phyloP scores from a whole-genome alignment of 192 early-diverging fungal species.

The Spizellomyces punctatus region DNA sequence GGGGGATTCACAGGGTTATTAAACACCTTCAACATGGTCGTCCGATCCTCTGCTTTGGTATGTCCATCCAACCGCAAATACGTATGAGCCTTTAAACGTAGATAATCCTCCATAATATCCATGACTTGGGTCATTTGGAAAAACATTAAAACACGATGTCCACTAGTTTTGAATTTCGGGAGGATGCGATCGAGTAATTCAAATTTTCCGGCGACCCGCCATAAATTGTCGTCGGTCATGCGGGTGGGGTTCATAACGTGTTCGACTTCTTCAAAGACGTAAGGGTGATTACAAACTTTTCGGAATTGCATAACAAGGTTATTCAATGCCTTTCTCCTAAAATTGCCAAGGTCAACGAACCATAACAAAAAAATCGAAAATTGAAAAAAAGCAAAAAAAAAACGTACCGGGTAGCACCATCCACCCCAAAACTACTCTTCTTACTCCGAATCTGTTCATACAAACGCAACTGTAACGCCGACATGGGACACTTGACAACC shows the following conservation, averaged over 20 bases:
- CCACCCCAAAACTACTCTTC: slow-evolving; percentile 50
- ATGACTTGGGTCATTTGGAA: slow-evolving; percentile 86
- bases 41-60: slow-evolving; percentile 89
- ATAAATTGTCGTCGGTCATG: slow-evolving; percentile 76
- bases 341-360: slow-evolving; percentile 21
- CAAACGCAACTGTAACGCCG: slow-evolving; percentile 78
- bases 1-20: slow-evolving; percentile 79
- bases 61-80: slow-evolving; percentile 90
- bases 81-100: slow-evolving; percentile 69
- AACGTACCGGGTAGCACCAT: slow-evolving; percentile 31
- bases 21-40: slow-evolving; percentile 76
- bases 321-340: slow-evolving; percentile 74
- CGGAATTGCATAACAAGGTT: slow-evolving; percentile 99
- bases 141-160: slow-evolving; percentile 75
- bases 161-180: slow-evolving; percentile 81
- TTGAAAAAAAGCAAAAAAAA: not conserved
- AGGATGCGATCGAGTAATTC: slow-evolving; percentile 94
- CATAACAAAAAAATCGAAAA: not conserved
- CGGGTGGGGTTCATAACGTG: slow-evolving; percentile 73
- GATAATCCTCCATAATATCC: slow-evolving; percentile 96
- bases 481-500: slow-evolving; percentile 90
- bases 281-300: slow-evolving; percentile 99
- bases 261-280: slow-evolving; percentile 94
- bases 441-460: slow-evolving; percentile 87
- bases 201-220: slow-evolving; percentile 90